These are phyloP conservation scores for Lipomyces anomalus DNA, from an alignment of 805 yeast species.

Conservation along the genomic window DNA sequence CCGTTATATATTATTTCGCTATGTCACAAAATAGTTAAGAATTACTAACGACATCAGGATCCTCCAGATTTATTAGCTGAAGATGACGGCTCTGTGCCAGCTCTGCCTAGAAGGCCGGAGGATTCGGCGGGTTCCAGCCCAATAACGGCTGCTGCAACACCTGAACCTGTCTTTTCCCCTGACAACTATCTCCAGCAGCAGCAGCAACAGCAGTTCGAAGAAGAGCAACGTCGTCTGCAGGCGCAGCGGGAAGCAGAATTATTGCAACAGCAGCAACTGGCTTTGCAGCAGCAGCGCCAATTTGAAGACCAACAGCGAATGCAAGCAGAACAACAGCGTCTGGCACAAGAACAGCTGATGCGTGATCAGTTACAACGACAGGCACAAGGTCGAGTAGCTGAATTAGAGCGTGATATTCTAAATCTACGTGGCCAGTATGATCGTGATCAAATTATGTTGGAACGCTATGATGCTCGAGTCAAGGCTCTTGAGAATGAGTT, in stretches of 20 bases:
- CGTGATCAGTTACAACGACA: constrained; percentile 67
- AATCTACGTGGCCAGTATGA: constrained; percentile 76
- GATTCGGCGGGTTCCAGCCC: constrained; percentile 26
- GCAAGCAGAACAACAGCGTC: constrained; percentile 61
- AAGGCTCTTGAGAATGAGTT: constrained; percentile 74
- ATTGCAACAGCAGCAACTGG: constrained; percentile 60
- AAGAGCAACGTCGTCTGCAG: constrained; percentile 32
- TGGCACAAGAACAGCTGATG: constrained; percentile 63
- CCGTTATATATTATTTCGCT: too few relatives aligned
- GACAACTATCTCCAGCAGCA: constrained; percentile 40
- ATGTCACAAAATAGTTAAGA: too few relatives aligned
- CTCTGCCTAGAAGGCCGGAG: constrained; percentile 39
- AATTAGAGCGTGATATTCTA: constrained; percentile 73
- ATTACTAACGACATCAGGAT: constrained; percentile 26
- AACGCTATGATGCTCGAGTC: constrained; percentile 82
- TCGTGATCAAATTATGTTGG: constrained; percentile 73
- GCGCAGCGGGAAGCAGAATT: constrained; percentile 61
- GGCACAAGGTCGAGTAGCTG: constrained; percentile 71
- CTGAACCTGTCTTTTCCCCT: constrained; percentile 5
- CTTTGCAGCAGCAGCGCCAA: constrained; percentile 60
- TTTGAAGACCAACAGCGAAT: constrained; percentile 70
- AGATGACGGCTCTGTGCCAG: constrained; percentile 35
- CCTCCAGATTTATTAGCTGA: constrained; percentile 59
- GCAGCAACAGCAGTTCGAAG: constrained; percentile 34
- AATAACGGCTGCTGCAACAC: constrained; percentile 28